Evolutionary conservation across 2,329 filamentous ascomycete species (phyloP).

Genomic region (Alternaria sp.): DNA sequence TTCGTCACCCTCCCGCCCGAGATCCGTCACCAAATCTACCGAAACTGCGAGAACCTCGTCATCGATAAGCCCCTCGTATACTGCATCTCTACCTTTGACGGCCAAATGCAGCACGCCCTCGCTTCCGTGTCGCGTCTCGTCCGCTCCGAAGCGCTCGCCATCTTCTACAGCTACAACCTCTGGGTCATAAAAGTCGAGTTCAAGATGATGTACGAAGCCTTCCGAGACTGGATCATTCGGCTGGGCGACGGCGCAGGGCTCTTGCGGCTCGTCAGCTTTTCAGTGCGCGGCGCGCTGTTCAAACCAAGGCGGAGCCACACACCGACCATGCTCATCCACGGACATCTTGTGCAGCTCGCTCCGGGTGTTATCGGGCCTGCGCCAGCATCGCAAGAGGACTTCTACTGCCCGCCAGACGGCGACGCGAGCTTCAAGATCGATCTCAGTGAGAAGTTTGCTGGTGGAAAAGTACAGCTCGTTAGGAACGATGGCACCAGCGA

Average conservation of each 20-base stretch:
- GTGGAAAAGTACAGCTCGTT: constrained; percentile 40
- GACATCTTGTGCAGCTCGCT: constrained; percentile 28
- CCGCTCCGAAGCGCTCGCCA: constrained; percentile 46
- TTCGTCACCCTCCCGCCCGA: constrained; percentile 47
- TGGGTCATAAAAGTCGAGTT: constrained; percentile 51
- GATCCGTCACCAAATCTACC: constrained; percentile 48
- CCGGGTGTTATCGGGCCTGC: constrained; percentile 17
- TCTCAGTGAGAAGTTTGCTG: constrained; percentile 44
- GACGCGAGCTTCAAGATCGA: constrained; percentile 48
- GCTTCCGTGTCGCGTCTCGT: constrained; percentile 45
- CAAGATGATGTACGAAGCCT: constrained; percentile 50
- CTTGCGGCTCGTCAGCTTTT: constrained; percentile 42
- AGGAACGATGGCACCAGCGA: constrained; percentile 44
- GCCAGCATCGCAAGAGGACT: constrained; percentile 14
- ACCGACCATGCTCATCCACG: constrained; percentile 27
- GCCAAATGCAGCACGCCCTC: constrained; percentile 47
- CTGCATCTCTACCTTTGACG: constrained; percentile 49
- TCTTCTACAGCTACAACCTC: constrained; percentile 50
- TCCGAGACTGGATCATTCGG: constrained; percentile 48
- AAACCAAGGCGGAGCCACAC: constrained; percentile 37
- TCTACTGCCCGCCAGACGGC: constrained; percentile 44
- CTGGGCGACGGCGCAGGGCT: constrained; percentile 40
- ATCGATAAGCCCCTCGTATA: constrained; percentile 47
- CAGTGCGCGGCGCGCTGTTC: constrained; percentile 43
- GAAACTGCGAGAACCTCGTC: constrained; percentile 45